phyloP scores from a whole-genome alignment of 2,329 filamentous ascomycete species.

The Phyllosticta paracitricarpa region DNA sequence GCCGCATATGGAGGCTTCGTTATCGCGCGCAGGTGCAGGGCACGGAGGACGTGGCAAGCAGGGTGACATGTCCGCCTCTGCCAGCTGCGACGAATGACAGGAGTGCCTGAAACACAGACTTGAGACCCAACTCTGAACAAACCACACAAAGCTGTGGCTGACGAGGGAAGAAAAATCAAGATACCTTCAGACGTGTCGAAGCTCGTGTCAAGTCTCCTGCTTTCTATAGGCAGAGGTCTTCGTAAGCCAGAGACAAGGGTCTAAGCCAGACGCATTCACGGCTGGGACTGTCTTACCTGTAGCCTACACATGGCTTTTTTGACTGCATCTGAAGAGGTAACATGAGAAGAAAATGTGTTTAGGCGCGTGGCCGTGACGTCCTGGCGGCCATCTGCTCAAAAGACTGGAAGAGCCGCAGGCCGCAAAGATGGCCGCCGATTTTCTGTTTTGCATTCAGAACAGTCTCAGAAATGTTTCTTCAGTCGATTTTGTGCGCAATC shows the following conservation, averaged over 20 bases:
- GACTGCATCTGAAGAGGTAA: not conserved
- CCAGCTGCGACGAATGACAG: not conserved
- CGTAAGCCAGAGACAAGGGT: not conserved
- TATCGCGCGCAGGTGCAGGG: not conserved
- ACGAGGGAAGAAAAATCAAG: not conserved
- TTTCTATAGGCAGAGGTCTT: not conserved
- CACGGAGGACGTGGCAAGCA: not conserved
- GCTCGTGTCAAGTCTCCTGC: not conserved
- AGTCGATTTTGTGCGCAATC: not conserved
- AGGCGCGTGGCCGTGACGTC: not conserved
- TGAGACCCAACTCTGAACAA: not conserved
- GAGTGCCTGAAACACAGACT: not conserved
- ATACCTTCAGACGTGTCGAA: not conserved
- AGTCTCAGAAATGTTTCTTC: not conserved
- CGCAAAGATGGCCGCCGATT: not conserved
- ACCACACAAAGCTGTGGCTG: not conserved
- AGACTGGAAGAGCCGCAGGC: not conserved
- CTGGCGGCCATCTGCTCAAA: not conserved
- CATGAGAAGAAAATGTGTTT: not conserved
- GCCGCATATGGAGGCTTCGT: not conserved
- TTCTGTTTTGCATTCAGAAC: not conserved
- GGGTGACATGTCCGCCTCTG: not conserved
- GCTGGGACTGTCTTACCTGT: not conserved
- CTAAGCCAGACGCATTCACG: not conserved
- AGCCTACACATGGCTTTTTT: not conserved